Conservation (phyloP, 2,329 filamentous ascomycete species). For the Pseudocercospora fuligena region DNA sequence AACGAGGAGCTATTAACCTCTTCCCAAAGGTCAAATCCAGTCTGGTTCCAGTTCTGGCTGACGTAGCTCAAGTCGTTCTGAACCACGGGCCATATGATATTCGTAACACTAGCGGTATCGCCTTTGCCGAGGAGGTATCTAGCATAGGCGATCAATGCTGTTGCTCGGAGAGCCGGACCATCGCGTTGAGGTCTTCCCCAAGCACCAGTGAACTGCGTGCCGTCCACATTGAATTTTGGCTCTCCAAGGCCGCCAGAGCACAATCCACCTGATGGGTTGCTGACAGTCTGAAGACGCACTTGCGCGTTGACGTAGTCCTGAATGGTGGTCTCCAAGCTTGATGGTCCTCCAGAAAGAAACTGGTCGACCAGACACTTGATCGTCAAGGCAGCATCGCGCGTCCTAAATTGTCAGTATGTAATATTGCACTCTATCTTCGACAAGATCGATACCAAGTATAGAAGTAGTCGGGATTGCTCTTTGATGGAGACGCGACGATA, state of each 20-base stretch:
- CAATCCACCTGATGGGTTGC: constrained; percentile 69
- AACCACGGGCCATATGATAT: constrained; percentile 73
- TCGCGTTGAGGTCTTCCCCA: constrained; percentile 84
- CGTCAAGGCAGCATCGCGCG: constrained; percentile 71
- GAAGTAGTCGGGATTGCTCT: constrained; percentile 64
- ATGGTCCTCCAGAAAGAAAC: constrained; percentile 64
- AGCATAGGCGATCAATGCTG: constrained; percentile 72
- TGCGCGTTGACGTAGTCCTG: constrained; percentile 72
- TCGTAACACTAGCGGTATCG: constrained; percentile 50
- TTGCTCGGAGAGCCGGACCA: constrained; percentile 76
- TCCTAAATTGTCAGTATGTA: constrained; percentile 40
- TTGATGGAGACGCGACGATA: constrained; percentile 62
- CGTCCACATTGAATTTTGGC: constrained; percentile 72
- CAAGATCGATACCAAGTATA: constrained; percentile 65
- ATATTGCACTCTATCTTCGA: neutral
- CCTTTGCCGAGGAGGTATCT: constrained; percentile 65
- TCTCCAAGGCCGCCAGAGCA: constrained; percentile 66
- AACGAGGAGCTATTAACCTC: constrained; percentile 78
- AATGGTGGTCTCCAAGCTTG: constrained; percentile 62
- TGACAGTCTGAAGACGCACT: constrained; percentile 67
- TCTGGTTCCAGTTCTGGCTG: constrained; percentile 67
- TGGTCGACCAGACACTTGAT: constrained; percentile 72
- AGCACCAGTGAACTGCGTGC: constrained; percentile 53
- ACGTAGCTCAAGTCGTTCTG: constrained; percentile 78
- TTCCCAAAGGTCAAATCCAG: constrained; percentile 80